Evolutionary conservation across 257 asterid species (phyloP).

Genomic region (Rauvolfia tetraphylla): DNA sequence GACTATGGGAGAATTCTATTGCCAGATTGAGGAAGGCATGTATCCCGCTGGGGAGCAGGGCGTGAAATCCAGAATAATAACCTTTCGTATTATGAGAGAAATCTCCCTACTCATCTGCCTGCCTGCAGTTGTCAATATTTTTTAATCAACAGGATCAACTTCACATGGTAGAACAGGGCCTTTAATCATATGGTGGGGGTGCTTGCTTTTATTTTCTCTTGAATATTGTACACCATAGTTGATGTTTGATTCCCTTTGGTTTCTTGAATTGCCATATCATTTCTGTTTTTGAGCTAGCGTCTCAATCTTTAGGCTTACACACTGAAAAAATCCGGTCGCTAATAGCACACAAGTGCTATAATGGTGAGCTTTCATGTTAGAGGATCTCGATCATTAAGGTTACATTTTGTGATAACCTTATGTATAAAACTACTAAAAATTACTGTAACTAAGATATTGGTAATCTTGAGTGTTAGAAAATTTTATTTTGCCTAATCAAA

Average conservation of each 20-base stretch:
- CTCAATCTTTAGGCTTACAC: neutral
- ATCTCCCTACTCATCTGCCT: neutral
- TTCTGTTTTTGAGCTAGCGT: neutral
- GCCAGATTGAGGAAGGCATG: neutral
- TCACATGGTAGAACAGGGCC: neutral
- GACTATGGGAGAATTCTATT: neutral
- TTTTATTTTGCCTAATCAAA: neutral
- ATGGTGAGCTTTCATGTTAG: neutral
- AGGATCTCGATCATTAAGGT: no score
- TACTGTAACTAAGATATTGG: neutral
- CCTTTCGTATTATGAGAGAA: neutral
- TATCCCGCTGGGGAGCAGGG: neutral
- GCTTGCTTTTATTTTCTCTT: neutral
- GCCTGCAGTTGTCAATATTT: neutral
- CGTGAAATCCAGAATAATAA: neutral
- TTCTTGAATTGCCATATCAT: neutral
- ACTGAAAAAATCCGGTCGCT: neutral
- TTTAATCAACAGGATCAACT: neutral
- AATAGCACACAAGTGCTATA: neutral
- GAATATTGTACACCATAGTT: neutral
- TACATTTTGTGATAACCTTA: no score
- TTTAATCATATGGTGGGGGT: neutral
- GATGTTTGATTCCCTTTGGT: neutral
- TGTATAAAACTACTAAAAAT: no score
- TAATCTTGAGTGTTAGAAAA: neutral